These are phyloP conservation scores for Mrakia frigida DNA, from an alignment of 768 basidiomycete species.

Conservation along the genomic window DNA sequence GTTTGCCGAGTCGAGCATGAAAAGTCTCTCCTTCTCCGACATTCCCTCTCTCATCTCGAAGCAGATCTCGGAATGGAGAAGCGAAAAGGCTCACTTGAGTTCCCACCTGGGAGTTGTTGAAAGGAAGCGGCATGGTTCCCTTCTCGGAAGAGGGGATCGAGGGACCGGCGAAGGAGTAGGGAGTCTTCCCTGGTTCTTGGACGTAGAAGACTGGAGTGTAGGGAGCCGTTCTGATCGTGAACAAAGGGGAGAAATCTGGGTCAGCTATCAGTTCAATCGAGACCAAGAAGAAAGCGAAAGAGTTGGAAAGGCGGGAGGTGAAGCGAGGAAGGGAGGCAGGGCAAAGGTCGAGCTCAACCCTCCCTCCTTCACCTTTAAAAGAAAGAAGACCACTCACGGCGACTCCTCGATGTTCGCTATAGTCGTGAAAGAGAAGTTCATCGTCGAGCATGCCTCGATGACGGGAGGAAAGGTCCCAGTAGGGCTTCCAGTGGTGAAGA, in stretches of 20 bases:
- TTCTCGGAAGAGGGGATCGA: background rate
- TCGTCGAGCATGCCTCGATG: background rate
- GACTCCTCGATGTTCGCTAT: background rate
- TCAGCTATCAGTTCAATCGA: background rate
- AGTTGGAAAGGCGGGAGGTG: background rate
- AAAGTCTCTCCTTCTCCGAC: background rate
- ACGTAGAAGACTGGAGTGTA: slow-evolving; percentile 12
- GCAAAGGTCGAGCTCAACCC: background rate
- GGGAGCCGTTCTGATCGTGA: background rate
- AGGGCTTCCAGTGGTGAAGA: background rate
- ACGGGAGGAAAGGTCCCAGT: slow-evolving; percentile 1
- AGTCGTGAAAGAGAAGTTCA: slow-evolving; percentile 7
- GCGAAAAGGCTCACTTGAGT: background rate
- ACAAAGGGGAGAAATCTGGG: background rate
- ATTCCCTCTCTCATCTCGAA: background rate
- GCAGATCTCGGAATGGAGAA: background rate
- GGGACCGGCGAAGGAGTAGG: background rate
- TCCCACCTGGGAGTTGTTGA: slow-evolving; percentile 6
- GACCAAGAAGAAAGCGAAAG: background rate
- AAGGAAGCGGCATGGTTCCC: background rate
- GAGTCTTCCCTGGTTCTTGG: background rate
- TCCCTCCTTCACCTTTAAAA: background rate
- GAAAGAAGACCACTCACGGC: background rate
- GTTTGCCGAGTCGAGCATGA: background rate
- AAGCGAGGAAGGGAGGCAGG: background rate